Conservation (phyloP, 1,284 basidiomycete species). For the Cutaneotrichosporon cutaneum region DNA sequence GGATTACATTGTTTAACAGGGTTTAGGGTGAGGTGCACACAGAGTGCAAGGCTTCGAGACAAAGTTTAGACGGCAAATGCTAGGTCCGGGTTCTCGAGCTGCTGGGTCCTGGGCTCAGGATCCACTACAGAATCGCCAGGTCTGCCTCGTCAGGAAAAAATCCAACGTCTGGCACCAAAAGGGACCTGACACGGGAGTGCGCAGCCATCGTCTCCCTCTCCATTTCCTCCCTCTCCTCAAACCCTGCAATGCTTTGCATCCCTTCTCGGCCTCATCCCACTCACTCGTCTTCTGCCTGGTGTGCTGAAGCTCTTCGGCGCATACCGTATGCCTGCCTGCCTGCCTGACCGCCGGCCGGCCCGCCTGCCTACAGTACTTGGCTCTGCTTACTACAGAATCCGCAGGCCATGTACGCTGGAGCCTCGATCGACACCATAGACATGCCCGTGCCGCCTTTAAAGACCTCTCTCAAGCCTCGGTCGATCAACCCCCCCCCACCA, state of each 20-base stretch:
- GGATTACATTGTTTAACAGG: constrained; percentile 5
- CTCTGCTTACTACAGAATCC: background rate
- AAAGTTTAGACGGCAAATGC: constrained; percentile 6
- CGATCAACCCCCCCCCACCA: background rate
- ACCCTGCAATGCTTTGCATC: too few species aligned
- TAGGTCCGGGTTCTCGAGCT: background rate
- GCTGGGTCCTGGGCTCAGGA: background rate
- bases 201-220: background rate
- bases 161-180: background rate
- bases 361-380: background rate
- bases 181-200: background rate
- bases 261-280: too few species aligned
- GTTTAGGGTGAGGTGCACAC: background rate
- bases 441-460: background rate
- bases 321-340: background rate
- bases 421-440: background rate
- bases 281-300: too few species aligned
- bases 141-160: background rate
- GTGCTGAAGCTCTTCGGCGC: background rate
- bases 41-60: background rate
- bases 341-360: too few species aligned
- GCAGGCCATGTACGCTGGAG: background rate
- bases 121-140: background rate
- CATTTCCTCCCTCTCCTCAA: too few species aligned
- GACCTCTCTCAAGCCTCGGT: background rate